A percentile compares a stretch with the other conserved stretches of the same genome.
These are phyloP conservation scores for Rhizopogon vinicolor DNA, from an alignment of 768 basidiomycete genomes.

Conservation along the genomic window DNA sequence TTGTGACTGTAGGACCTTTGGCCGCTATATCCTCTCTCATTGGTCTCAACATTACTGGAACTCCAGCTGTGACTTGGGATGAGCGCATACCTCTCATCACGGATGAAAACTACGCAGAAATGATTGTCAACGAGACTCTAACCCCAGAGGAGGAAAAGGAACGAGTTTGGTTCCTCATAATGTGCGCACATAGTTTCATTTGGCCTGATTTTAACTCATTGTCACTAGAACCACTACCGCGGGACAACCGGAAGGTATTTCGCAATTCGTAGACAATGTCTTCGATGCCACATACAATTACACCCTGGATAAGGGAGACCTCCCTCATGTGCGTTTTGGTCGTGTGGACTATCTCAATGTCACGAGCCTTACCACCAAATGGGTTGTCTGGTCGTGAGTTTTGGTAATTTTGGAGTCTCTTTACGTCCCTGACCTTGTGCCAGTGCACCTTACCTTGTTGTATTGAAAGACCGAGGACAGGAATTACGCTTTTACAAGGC, in stretches of 20 bases:
- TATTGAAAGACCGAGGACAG: constrained; percentile 66
- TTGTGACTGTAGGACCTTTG: constrained; percentile 52
- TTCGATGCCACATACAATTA: constrained; percentile 76
- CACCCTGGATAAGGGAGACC: constrained; percentile 51
- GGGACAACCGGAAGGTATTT: constrained; percentile 57
- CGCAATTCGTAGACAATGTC: constrained; percentile 62
- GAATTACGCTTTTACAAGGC: constrained; percentile 79
- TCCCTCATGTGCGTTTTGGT: constrained; percentile 74
- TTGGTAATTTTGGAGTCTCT: neutral
- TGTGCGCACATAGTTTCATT: constrained; percentile 44
- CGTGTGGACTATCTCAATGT: constrained; percentile 88
- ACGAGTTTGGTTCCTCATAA: constrained; percentile 72
- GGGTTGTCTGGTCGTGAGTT: constrained; percentile 80
- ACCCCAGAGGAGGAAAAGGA: constrained; percentile 59
- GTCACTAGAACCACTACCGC: constrained; percentile 50
- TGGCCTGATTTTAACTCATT: neutral
- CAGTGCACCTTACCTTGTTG: constrained; percentile 75
- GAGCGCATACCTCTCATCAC: constrained; percentile 72
- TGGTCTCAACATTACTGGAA: constrained; percentile 72
- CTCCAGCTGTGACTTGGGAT: constrained; percentile 51
- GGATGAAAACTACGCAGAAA: constrained; percentile 71
- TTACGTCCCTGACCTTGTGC: neutral
- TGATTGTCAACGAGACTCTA: constrained; percentile 68
- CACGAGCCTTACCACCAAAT: constrained; percentile 78
- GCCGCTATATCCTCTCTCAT: constrained; percentile 46